phyloP scores from a whole-genome alignment of 805 yeast genomes.

The Myxozyma vanderwaltii region DNA sequence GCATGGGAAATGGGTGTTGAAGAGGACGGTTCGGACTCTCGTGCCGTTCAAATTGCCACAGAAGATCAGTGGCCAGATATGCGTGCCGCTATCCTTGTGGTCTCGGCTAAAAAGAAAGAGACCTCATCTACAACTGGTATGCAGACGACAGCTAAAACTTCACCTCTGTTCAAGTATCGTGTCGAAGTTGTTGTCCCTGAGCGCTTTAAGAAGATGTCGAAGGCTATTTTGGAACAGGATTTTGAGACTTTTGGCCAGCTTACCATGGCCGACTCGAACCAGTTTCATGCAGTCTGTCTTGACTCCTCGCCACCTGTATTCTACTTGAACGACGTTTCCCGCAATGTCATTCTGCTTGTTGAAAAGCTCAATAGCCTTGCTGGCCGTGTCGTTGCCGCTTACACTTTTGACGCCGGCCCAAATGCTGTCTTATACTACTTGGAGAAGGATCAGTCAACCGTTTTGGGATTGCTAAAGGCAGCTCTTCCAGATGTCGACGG shows the following conservation, averaged over 20 bases:
- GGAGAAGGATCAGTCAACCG: slow-evolving; percentile 67
- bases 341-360: slow-evolving; percentile 72
- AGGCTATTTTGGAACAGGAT: slow-evolving; percentile 70
- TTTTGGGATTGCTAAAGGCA: slow-evolving; percentile 68
- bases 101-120: slow-evolving; percentile 90
- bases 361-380: slow-evolving; percentile 72
- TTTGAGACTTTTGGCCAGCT: slow-evolving; percentile 81
- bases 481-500: slow-evolving; percentile 65
- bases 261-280: slow-evolving; percentile 95
- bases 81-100: slow-evolving; percentile 90
- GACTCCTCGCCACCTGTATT: slow-evolving; percentile 96
- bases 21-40: slow-evolving; percentile 84
- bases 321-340: slow-evolving; percentile 88
- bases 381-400: slow-evolving; percentile 78
- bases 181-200: slow-evolving; percentile 80
- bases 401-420: slow-evolving; percentile 99
- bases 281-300: slow-evolving; percentile 96
- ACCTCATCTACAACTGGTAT: slow-evolving; percentile 94
- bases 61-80: slow-evolving; percentile 85
- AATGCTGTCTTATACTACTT: slow-evolving; percentile 94
- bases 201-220: slow-evolving; percentile 80
- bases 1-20: slow-evolving; percentile 97
- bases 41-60: slow-evolving; percentile 90
- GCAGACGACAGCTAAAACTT: slow-evolving; percentile 91
- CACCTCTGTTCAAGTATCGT: slow-evolving; percentile 82